Base-by-base conservation (phyloP, 805 yeast species). In the Kuraishia piskuri region DNA sequence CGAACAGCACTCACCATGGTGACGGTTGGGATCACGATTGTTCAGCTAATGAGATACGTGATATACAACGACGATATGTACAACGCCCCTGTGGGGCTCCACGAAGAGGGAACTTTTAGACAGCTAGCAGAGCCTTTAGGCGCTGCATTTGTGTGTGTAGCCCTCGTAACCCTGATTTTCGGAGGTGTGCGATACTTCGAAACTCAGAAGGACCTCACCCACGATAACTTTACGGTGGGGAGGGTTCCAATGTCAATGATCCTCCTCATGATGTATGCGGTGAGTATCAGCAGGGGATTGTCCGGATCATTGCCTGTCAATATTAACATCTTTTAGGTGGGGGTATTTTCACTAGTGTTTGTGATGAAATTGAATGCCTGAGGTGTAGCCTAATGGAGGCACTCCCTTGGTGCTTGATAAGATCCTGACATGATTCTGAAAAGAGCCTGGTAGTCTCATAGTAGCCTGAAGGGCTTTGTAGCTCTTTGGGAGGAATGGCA, bases 1-100 rank as follows among this genome's bases (percentile, higher is more conserved):
- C 68, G 87, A 50, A 82, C 87, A 0, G 71, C 82, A 1, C 59
- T 82, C 22, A 75, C 76, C 22, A 70, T 81, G 52, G 67, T 78
- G 2, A 69, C 83, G 1, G 70, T 79, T 7, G 86, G 86, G 0
- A 70, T 82, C 10, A 81, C 78, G 6, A 70, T 79, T 2, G 67
- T 82, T 0, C 86, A 80, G 58, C 64, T 83, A 50, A 73, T 79
- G 57, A 50, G 25, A 22, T 37, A 50, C 23, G 40, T 31, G 40
- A 31, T 31, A 31, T 31, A 14, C 40, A 22, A 48, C 14, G 49
- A 14, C 22, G 26, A 21, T 3, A 36, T 61, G 22, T 17, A 36
- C 23, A 5, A 31, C 3, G 9, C 17, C 4, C n/a, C 17, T 12
- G 40, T 10, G 40, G 40, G 40, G 40, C 9, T 31, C n/a, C 25